Conservation (phyloP, 306 rosid genomes). For the Nissolia schottii region DNA sequence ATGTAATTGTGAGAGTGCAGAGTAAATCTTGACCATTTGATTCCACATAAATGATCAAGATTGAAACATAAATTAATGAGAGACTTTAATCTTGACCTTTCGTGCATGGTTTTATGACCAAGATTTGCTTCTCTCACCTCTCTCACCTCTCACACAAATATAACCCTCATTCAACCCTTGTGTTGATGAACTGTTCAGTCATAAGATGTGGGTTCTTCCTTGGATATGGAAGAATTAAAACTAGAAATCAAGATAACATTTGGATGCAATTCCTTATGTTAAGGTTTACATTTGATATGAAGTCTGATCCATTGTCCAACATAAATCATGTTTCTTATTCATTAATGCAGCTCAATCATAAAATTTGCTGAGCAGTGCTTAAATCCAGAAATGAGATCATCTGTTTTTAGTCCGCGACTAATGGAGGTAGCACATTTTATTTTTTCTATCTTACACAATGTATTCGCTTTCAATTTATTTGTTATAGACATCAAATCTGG, state of each 20-base stretch:
- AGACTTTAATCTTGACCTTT: too few relatives aligned
- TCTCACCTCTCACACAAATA: too few relatives aligned
- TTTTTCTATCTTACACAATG: constrained; percentile 21
- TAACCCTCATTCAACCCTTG: not conserved
- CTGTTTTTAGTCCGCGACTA: constrained; percentile 93
- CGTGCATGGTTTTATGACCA: too few relatives aligned
- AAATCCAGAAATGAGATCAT: constrained; percentile 66
- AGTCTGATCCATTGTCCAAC: constrained; percentile 4
- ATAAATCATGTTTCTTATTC: constrained; percentile 15
- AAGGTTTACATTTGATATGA: not conserved
- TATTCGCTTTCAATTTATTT: not conserved
- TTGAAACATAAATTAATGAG: too few relatives aligned
- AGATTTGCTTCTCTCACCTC: too few relatives aligned
- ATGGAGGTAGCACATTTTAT: constrained; percentile 68
- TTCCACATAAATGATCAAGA: too few relatives aligned
- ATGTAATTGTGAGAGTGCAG: too few relatives aligned
- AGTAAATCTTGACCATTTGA: too few relatives aligned
- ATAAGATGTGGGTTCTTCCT: not conserved
- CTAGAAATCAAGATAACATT: constrained; percentile 15
- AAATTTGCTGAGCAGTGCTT: constrained; percentile 82
- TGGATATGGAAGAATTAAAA: constrained; percentile 2
- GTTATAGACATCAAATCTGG: not conserved
- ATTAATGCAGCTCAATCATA: constrained; percentile 75
- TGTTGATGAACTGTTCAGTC: not conserved
- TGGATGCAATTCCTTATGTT: not conserved